phyloP scores from a whole-genome alignment of 345 rosid genomes.

The Boechera divaricarpa region DNA sequence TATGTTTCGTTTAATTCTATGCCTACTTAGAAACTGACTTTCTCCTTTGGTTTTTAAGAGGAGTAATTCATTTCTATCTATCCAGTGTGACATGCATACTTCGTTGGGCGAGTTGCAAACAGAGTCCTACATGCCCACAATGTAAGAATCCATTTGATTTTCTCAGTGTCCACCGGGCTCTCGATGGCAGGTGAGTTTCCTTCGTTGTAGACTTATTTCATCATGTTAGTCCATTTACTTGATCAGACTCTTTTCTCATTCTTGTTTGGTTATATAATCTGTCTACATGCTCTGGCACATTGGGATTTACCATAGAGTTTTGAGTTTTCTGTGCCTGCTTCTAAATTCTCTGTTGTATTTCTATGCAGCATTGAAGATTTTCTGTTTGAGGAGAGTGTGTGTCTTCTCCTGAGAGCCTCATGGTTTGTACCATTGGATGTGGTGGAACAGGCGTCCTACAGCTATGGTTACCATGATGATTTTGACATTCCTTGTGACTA shows the following conservation, averaged over 20 bases:
- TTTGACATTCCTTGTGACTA: constrained; percentile 51
- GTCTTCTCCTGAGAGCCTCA: constrained; percentile 84
- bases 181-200: constrained; percentile 75
- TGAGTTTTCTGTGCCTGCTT: neutral
- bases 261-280: neutral
- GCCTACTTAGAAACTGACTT: constrained; percentile 12
- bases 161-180: constrained; percentile 80
- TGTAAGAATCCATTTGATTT: constrained; percentile 90
- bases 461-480: constrained; percentile 42
- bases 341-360: neutral
- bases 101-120: constrained; percentile 78
- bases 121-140: constrained; percentile 84
- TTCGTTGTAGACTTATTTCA: neutral
- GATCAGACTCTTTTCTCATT: neutral
- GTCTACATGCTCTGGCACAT: neutral
- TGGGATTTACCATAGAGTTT: neutral
- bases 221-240: neutral
- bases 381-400: constrained; percentile 91
- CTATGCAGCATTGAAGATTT: constrained; percentile 73
- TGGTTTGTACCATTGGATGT: constrained; percentile 73
- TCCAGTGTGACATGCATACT: constrained; percentile 72
- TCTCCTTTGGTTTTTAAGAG: constrained; percentile 18
- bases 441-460: constrained; percentile 53
- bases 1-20: constrained; percentile 6
- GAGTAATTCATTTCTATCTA: constrained; percentile 39